Evolutionary conservation across 2,329 filamentous ascomycete genomes (phyloP), one percentile per base, ranked within the genome.

Genomic region (Pseudogymnoascus sp.): DNA sequence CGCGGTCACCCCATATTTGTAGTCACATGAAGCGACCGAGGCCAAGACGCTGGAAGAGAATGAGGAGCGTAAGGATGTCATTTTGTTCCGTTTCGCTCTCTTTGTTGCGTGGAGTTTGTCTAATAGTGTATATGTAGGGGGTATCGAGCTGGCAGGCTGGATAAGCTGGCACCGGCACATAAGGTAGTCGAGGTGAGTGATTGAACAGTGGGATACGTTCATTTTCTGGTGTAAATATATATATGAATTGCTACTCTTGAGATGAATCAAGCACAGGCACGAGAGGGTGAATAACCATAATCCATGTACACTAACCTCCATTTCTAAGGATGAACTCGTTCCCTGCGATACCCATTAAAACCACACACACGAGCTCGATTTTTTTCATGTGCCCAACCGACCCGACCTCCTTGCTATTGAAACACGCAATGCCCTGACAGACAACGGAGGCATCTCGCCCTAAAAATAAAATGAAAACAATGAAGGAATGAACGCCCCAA

Each of bases 371-470:
- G n/a, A 52, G n/a, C 49, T 55, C 49, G n/a, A 33, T 55, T 55
- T 55, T 52, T 55, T 55, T 33, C 49, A 55, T 55, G n/a, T 55
- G 5, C 49, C 60, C 60, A 41, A 39, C 60, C 33, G 49, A 42
- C 33, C 60, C 39, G 7, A 5, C 22, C 25, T 33, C 25, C 16
- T 28, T 55, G 49, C 60, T 60, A 25, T 38, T 14, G 4, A 38
- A 60, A 38, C 58, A 60, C 33, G 35, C 22, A 38, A 60, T 30
- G 58, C 58, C 58, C 58, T 52, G 38, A 59, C 49, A 61, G 38
- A 61, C 60, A 61, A 61, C 60, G 33, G 14, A n/a, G 5, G 45
- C 23, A 19, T 19, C n/a, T 11, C 28, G 49, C n/a, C 42, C 28
- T 14, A 39, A 22, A 55, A 23, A 45, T 14, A 60, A 58, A 33